phyloP scores from a whole-genome alignment of 345 rosid species.

The Linum tenue region DNA sequence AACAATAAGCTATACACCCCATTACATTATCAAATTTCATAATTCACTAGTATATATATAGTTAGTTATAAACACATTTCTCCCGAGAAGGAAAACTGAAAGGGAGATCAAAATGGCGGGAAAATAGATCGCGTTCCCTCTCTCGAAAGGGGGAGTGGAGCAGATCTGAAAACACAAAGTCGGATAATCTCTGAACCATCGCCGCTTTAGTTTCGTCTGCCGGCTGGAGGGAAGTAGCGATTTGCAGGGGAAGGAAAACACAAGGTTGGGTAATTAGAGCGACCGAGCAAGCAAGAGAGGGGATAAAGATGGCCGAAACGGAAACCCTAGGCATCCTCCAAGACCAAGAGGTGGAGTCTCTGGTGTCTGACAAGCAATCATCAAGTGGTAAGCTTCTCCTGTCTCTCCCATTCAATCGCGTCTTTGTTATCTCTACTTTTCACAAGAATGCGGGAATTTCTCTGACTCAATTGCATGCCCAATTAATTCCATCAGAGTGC shows the following conservation, averaged over 20 bases:
- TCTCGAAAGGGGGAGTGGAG: neutral
- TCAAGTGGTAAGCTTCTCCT: slow-evolving; percentile 48
- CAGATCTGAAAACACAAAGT: neutral
- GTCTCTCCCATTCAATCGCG: neutral
- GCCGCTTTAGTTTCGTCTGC: neutral
- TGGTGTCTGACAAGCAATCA: slow-evolving; percentile 72
- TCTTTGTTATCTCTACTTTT: neutral
- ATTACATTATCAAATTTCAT: no score
- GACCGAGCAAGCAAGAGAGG: neutral
- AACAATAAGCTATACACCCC: no score
- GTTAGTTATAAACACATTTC: no score
- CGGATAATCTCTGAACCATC: neutral
- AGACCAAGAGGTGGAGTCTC: slow-evolving; percentile 60
- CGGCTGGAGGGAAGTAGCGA: neutral
- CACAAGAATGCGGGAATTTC: no score
- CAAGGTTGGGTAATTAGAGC: neutral
- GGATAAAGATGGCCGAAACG: slow-evolving; percentile 28
- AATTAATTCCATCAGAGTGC: no score
- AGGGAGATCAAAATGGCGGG: neutral
- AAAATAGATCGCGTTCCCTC: neutral
- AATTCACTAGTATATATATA: no score
- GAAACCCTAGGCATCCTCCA: slow-evolving; percentile 64
- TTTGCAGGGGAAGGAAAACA: neutral
- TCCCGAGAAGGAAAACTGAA: no score
- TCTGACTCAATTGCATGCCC: no score